Conservation (phyloP, 495 filamentous ascomycete genomes). For the Xylaria acuta region DNA sequence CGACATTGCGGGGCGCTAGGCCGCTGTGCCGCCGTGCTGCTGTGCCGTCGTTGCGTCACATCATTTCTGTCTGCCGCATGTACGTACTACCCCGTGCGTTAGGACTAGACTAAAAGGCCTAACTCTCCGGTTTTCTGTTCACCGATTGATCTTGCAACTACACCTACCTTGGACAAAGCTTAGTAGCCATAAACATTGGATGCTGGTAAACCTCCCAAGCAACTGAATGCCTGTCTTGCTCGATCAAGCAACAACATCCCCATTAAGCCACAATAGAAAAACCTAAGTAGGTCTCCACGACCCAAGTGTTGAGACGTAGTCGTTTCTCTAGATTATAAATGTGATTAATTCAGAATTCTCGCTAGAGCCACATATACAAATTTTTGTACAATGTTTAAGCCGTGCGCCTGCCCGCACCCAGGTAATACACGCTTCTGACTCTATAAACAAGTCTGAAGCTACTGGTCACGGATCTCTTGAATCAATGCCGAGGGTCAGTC, state of each 20-base stretch:
- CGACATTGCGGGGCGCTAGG: not conserved
- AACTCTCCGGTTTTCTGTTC: not conserved
- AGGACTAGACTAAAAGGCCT: not conserved
- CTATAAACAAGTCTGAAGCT: not conserved
- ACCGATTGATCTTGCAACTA: not conserved
- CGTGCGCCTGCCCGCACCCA: not conserved
- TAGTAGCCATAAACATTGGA: not conserved
- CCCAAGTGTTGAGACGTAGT: not conserved
- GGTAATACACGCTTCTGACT: not conserved
- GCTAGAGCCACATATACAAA: not conserved
- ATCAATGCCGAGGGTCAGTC: not conserved
- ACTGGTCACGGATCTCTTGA: not conserved
- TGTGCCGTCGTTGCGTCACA: not conserved
- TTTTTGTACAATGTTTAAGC: not conserved
- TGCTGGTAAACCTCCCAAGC: not conserved
- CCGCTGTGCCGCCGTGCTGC: not conserved
- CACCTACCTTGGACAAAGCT: not conserved
- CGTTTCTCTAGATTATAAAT: not conserved
- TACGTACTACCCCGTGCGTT: not conserved
- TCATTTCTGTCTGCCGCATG: not conserved
- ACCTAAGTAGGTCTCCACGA: too few species aligned
- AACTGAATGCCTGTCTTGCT: not conserved
- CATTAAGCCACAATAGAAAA: not conserved
- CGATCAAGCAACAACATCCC: not conserved
- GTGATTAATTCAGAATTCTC: not conserved